Conservation (phyloP, 83 land plant genomes). For the Picea mariana region DNA sequence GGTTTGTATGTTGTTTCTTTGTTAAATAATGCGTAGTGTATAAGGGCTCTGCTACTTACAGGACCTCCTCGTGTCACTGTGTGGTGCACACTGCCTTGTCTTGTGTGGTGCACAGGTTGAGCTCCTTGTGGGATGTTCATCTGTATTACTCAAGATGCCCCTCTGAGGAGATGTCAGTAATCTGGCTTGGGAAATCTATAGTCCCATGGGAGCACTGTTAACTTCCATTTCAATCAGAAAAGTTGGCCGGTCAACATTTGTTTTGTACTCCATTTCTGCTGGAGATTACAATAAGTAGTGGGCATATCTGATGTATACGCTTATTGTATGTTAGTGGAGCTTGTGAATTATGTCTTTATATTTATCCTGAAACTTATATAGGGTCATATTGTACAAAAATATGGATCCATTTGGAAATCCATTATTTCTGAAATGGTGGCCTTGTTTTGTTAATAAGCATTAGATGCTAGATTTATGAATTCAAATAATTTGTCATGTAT, state of each 20-base stretch:
- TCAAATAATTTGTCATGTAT: no score
- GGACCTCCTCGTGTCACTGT: no score
- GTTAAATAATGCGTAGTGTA: no score
- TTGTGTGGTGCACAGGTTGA: no score
- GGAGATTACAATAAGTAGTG: neutral
- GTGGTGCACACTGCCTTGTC: no score
- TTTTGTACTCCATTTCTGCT: conserved; percentile 11
- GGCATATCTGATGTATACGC: conserved; percentile 9
- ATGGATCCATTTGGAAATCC: conserved; percentile 13
- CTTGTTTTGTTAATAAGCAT: conserved; percentile 15
- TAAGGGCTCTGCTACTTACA: no score
- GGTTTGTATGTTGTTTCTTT: no score
- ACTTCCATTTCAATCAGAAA: conserved; percentile 4
- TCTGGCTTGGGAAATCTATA: neutral
- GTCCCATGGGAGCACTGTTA: no score
- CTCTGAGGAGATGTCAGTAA: neutral
- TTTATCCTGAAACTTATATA: neutral
- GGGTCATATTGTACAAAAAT: conserved; percentile 1
- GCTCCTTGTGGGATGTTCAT: no score
- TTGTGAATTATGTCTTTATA: conserved; percentile 18
- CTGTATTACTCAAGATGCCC: neutral
- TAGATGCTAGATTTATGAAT: conserved; percentile 11
- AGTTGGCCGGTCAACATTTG: neutral
- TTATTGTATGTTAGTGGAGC: conserved; percentile 11
- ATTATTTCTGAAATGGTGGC: conserved; percentile 2